Percentiles rank a stretch among this genome's conserved stretches.
Conservation (phyloP, 202 grass and related monocot genomes). For the Musa balbisiana region DNA sequence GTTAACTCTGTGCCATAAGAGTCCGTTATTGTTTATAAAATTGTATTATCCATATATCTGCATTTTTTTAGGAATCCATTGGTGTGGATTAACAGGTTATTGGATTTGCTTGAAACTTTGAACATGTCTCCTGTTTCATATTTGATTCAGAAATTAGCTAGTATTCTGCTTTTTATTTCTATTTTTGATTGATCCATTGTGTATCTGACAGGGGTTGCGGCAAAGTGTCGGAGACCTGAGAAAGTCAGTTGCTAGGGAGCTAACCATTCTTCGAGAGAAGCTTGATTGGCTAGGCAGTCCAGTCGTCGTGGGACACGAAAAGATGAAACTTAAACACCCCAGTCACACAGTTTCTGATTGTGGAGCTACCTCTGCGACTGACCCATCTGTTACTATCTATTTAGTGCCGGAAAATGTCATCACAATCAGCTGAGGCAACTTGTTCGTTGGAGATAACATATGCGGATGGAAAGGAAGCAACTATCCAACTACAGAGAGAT, state of each 20-base stretch:
- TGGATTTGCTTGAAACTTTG: too few species aligned
- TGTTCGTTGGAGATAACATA: neutral
- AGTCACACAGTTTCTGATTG: neutral
- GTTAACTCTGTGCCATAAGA: too few species aligned
- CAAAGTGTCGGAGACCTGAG: slow-evolving; percentile 54
- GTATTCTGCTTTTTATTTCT: too few species aligned
- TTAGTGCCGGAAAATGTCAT: neutral
- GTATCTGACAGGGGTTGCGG: slow-evolving; percentile 41
- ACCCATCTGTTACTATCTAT: neutral
- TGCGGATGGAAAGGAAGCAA: slow-evolving; percentile 11
- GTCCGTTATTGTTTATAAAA: too few species aligned
- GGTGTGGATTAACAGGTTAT: too few species aligned
- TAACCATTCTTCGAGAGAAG: slow-evolving; percentile 63
- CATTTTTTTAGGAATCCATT: too few species aligned
- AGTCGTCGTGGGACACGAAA: neutral
- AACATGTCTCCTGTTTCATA: too few species aligned
- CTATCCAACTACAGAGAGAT: neutral
- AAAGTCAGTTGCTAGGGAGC: slow-evolving; percentile 57
- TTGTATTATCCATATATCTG: too few species aligned
- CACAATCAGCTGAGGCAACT: neutral
- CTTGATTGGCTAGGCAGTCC: slow-evolving; percentile 39
- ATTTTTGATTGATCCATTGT: neutral
- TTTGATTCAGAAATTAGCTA: too few species aligned
- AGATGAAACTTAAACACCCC: neutral
- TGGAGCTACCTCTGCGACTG: neutral